Evolutionary conservation across 2,329 filamentous ascomycete genomes (phyloP), one percentile per base, ranked within the genome.

Genomic region (Penicillium sp.): DNA sequence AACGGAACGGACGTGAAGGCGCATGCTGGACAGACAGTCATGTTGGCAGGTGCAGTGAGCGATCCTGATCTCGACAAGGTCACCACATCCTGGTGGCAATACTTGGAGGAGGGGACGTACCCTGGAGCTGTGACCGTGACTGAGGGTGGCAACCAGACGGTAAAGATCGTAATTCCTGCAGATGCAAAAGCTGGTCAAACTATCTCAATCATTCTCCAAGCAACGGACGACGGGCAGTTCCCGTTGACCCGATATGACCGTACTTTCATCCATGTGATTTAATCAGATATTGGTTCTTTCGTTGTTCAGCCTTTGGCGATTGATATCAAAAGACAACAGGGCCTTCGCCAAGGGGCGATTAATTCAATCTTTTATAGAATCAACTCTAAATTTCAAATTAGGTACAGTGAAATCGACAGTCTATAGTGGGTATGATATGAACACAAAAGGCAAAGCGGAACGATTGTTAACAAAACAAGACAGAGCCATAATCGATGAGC

Each of bases 81-180:
- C n/a, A 52, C 28, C 13, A 57, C 54, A 16, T 59, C 59, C 13
- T 64, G 62, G 62, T 64, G 62, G 62, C 62, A 64, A 19, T 64
- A 38, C 30, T 52, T 61, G 7, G 59, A 64, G 35, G 62, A 61
- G 51, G 59, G 62, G 19, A 52, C 62, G 19, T 64, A 64, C 49
- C 52, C 53, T 3, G 59, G 56, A 5, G 46, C 19, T 22, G 62
- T 61, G 48, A 26, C 14, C 43, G 51, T 64, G 16, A 30, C 52
- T 45, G 35, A 33, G 4, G 16, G 30, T n/a, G 38, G 55, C 26
- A n/a, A 52, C 4, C 42, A 49, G 13, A 22, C 10, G 11, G 59
- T 53, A 11, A 55, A 16, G 26, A 54, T 64, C 14, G 37, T 13
- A 8, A 54, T 61, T 22, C 62, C 62, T 0, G 25, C 16, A 16